phyloP scores from a whole-genome alignment of 2,329 filamentous ascomycete species.

The Chlorencoelia australis region DNA sequence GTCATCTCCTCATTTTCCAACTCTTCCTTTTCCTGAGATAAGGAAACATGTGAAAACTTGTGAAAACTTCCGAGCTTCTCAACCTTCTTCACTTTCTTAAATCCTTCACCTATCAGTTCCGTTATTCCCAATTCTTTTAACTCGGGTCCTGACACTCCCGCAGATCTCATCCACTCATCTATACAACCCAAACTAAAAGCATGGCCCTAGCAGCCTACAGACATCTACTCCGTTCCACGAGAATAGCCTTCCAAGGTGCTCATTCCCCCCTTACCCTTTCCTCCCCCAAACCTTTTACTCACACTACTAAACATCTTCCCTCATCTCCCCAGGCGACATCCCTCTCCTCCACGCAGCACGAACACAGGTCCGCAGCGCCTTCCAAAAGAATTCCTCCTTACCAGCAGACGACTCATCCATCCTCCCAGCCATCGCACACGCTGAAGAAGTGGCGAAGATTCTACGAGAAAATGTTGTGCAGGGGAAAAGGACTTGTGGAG shows the following conservation, averaged over 20 bases:
- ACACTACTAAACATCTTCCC: neutral
- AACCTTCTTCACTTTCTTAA: too few species aligned
- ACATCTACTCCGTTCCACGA: conserved; percentile 67
- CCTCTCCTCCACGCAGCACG: conserved; percentile 61
- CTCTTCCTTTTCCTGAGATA: too few species aligned
- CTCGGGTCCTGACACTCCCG: too few species aligned
- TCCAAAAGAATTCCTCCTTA: conserved; percentile 56
- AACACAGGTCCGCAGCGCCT: conserved; percentile 60
- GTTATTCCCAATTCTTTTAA: too few species aligned
- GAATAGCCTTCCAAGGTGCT: conserved; percentile 74
- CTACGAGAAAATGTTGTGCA: conserved; percentile 82
- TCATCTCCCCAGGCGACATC: conserved; percentile 51
- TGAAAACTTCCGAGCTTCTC: too few species aligned
- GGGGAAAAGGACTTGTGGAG: conserved; percentile 44
- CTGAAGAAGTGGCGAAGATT: conserved; percentile 72
- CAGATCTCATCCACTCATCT: too few species aligned
- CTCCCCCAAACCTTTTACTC: neutral
- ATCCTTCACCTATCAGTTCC: too few species aligned
- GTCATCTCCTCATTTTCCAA: too few species aligned
- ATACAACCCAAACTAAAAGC: too few species aligned
- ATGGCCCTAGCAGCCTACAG: conserved; percentile 74
- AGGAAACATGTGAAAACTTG: too few species aligned
- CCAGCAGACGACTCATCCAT: conserved; percentile 47
- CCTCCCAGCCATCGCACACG: conserved; percentile 60
- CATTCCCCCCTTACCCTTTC: conserved; percentile 1